Evolutionary conservation across 1,284 basidiomycete species (phyloP), one percentile per base, ranked within the genome.

Genomic region (Amylostereum areolatum): DNA sequence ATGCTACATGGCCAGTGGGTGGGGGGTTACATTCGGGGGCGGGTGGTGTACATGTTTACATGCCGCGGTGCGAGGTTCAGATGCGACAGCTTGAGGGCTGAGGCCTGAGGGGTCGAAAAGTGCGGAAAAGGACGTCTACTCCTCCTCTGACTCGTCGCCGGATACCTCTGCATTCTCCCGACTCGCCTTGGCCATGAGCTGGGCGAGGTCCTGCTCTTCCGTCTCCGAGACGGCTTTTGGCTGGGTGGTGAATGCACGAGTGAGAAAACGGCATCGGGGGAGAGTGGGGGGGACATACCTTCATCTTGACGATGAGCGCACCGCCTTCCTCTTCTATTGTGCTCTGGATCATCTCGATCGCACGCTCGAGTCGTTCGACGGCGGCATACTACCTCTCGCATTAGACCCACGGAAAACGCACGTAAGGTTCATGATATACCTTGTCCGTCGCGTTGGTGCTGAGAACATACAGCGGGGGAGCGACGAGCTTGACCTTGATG

Each of bases 401-500:
- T 47, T 4, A 47, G 34, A 28, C 6, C 32, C 27, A 45, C 31
- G 45, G 1, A 33, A 7, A 11, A 34, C 8, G 18, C 8, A 49
- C 29, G 11, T 34, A 33, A 44, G 41, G 11, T 36, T 35, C 40
- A 18, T 28, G 41, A 59, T 67, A 40, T 28, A 84, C 85, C 81
- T 99, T 99, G 71, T 99, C 96, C 5, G 96, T 98, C 18, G 92
- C 90, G 60, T 97, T 97, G 40, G 92, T 96, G 59, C 90, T 91
- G 55, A 99, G 77, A 41, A 99, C 96, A 61, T 99, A 99, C 45
- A 99, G 70, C 29, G 96, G 96, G 18, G 97, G 97, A 0, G 96
- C 96, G 41, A 99, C 94, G 27, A 99, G 77, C 66, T 95, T 92
- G 50, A 97, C 94, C 71, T 97, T 97, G 73, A 99, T 97, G 0